Evolutionary conservation across 2,329 filamentous ascomycete species (phyloP), one percentile per base, ranked within the genome.

Genomic region (Neofusicoccum umdonicola): DNA sequence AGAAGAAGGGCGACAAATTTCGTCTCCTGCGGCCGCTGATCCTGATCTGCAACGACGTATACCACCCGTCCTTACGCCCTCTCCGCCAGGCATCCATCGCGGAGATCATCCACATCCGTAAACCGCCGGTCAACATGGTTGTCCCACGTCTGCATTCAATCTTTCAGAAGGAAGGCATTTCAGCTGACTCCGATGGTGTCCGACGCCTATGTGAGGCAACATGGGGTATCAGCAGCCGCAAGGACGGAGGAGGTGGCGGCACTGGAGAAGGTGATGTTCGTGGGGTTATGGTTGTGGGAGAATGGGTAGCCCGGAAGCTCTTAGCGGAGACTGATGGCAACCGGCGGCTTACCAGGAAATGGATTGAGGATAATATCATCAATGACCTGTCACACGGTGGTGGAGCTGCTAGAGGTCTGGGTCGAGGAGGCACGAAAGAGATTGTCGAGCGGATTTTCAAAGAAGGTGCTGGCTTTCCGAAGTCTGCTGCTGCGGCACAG

Each of bases 41-140:
- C 58, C 83, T 99, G 54, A 95, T 99, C 70, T 99, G 95, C 81
- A 99, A 99, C 71, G 96, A 99, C 75, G 88, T 98, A 0, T 99
- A 99, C 73, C 93, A 97, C 70, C 89, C 94, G 3, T 91, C 93
- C 19, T 83, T 99, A 45, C 87, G 93, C 34, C 93, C 92, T 0
- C 82, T 99, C 7, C 88, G 95, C n/a, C 90, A 94, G 67, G 81
- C 81, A 68, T 93, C 92, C 0, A 87, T 95, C 57, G 95, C 94
- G 0, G 95, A 99, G 75, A 88, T 98, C 44, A 89, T 99, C 22
- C 93, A 96, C 72, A 90, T 97, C 39, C 91, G 94, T 54, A 95
- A 95, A 71, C 93, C 95, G 1, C 88, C 91, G 0, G 80, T 98
- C 9, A 93, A 96, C 67, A 90, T 93, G 57, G 92, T 98, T 2